Evolutionary conservation across 2,329 filamentous ascomycete species (phyloP).

Genomic region (Erysiphe pulchra): DNA sequence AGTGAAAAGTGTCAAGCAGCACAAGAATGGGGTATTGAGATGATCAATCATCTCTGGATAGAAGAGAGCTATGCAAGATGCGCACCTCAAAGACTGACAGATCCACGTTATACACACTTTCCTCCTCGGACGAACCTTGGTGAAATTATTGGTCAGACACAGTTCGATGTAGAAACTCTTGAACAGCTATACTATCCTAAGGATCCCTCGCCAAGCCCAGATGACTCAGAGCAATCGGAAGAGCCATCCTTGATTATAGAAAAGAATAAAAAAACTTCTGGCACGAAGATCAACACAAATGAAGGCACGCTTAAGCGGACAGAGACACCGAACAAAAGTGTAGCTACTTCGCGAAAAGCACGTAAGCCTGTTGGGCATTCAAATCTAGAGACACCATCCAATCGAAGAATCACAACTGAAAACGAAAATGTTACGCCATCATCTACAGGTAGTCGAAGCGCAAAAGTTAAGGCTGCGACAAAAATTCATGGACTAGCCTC

Average conservation of each 20-base stretch:
- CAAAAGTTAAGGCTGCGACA: conserved; percentile 62
- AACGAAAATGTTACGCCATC: conserved; percentile 74
- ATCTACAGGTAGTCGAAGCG: conserved; percentile 54
- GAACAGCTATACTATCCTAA: conserved; percentile 36
- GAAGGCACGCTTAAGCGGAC: conserved; percentile 1
- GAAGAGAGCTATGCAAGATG: conserved; percentile 93
- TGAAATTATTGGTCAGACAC: conserved; percentile 76
- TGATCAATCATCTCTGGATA: conserved; percentile 89
- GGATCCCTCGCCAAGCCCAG: conserved; percentile 16
- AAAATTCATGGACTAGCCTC: conserved; percentile 52
- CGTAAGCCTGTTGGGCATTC: conserved; percentile 1
- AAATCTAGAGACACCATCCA: conserved; percentile 22
- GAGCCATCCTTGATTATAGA: conserved; percentile 22
- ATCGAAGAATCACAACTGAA: conserved; percentile 26
- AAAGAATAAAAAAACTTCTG: conserved; percentile 13
- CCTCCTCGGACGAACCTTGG: conserved; percentile 73
- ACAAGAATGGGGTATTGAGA: conserved; percentile 69
- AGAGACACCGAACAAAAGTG: conserved; percentile 8
- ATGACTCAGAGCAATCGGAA: conserved; percentile 15
- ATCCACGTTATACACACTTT: conserved; percentile 61
- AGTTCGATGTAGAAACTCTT: conserved; percentile 38
- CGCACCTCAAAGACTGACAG: conserved; percentile 43
- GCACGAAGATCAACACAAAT: not conserved
- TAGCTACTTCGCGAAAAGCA: conserved; percentile 1
- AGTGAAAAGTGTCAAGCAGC: conserved; percentile 90